A percentile compares a stretch with the other conserved stretches of the same genome.
phyloP scores from a whole-genome alignment of 129 eudicot genomes.

The Helianthus tuberosus region DNA sequence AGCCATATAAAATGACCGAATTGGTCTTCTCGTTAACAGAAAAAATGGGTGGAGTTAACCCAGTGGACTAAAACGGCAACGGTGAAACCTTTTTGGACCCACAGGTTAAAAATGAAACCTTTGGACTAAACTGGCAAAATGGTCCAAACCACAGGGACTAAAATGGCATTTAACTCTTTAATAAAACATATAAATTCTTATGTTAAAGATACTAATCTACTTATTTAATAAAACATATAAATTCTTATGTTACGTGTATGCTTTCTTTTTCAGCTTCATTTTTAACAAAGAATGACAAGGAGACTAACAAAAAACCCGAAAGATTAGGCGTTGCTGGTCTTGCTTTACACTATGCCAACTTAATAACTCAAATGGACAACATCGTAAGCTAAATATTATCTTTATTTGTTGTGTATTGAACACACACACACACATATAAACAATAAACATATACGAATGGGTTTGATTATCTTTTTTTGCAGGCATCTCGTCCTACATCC shows the following conservation, averaged over 20 bases:
- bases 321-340: conserved; percentile 93
- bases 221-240: not conserved
- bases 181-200: no score
- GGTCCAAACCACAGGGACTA: no score
- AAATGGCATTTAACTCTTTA: no score
- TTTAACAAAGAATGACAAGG: conserved; percentile 39
- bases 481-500: conserved; percentile 92
- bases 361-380: conserved; percentile 92
- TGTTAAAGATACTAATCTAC: conserved; percentile 7
- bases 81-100: no score
- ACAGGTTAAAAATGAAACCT: no score
- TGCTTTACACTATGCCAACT: conserved; percentile 94
- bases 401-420: not conserved
- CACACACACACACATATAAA: not conserved
- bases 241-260: not conserved
- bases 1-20: no score
- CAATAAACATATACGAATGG: not conserved
- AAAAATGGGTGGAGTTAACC: no score
- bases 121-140: no score
- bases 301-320: conserved; percentile 44
- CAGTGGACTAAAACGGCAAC: no score
- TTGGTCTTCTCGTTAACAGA: no score
- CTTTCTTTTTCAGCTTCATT: conserved; percentile 36
- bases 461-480: not conserved
- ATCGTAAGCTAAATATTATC: conserved; percentile 52